Conservation (phyloP, 371 early-diverging fungal genomes). For the Actinomucor elegans region DNA sequence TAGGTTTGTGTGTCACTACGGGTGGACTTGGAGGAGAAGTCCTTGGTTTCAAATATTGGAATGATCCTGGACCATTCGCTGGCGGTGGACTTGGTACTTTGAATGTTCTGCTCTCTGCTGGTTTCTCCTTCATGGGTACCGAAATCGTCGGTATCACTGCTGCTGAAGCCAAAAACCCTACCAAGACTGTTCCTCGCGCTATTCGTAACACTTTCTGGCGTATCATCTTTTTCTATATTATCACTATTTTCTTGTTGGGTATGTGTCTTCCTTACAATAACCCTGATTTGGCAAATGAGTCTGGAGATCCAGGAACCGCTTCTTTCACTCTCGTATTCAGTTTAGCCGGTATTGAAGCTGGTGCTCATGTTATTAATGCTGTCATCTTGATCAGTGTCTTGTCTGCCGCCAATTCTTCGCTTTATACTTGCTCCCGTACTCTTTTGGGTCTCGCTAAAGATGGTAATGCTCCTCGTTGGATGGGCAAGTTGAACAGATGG, state of each 20-base stretch:
- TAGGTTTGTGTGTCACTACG: conserved; percentile 55
- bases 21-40: conserved; percentile 63
- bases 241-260: conserved; percentile 67
- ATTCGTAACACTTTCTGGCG: conserved; percentile 70
- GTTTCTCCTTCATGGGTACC: conserved; percentile 85
- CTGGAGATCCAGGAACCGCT: conserved; percentile 43
- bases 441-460: conserved; percentile 63
- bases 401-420: conserved; percentile 72
- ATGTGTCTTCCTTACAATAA: conserved; percentile 59
- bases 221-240: conserved; percentile 70
- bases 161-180: conserved; percentile 64
- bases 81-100: conserved; percentile 70
- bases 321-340: conserved; percentile 70
- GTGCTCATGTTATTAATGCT: conserved; percentile 69
- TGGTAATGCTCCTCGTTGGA: conserved; percentile 59
- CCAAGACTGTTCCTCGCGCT: conserved; percentile 68
- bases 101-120: conserved; percentile 72
- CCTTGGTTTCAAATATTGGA: conserved; percentile 75
- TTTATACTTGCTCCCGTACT: conserved; percentile 71
- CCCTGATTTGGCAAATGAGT: conserved; percentile 41
- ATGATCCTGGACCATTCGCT: conserved; percentile 71
- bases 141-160: conserved; percentile 68
- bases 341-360: conserved; percentile 61
- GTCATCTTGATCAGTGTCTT: conserved; percentile 70
- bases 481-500: conserved; percentile 44